These are phyloP conservation scores for Erythrobasidium yunnanense DNA, from an alignment of 768 basidiomycete genomes.

Conservation along the genomic window DNA sequence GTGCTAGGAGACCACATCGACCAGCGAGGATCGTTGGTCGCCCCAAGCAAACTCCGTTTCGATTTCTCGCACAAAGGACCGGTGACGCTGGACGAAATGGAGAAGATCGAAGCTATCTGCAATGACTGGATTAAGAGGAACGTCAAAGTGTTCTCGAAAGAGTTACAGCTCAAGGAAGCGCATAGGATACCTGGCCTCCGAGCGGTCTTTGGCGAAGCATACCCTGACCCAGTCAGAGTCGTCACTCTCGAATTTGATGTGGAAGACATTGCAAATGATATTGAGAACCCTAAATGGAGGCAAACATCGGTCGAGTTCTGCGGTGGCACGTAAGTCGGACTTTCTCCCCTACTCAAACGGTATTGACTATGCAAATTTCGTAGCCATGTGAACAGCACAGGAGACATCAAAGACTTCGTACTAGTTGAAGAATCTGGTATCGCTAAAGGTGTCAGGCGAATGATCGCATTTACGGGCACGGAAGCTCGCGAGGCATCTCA, in stretches of 20 bases:
- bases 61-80: slow-evolving; percentile 95
- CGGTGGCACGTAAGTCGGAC: slow-evolving; percentile 71
- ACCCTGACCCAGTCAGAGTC: slow-evolving; percentile 93
- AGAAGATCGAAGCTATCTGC: slow-evolving; percentile 70
- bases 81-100: slow-evolving; percentile 63
- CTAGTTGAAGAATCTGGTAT: slow-evolving; percentile 93
- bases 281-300: slow-evolving; percentile 83
- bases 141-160: slow-evolving; percentile 77
- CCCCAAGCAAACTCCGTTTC: slow-evolving; percentile 88
- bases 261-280: slow-evolving; percentile 71
- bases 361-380: neutral
- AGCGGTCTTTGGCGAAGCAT: slow-evolving; percentile 94
- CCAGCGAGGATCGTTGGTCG: slow-evolving; percentile 94
- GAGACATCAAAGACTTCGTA: slow-evolving; percentile 91
- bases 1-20: slow-evolving; percentile 94
- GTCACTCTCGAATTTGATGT: slow-evolving; percentile 80
- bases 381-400: slow-evolving; percentile 89
- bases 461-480: slow-evolving; percentile 86
- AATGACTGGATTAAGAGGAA: slow-evolving; percentile 82
- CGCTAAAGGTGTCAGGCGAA: slow-evolving; percentile 91
- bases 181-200: slow-evolving; percentile 83
- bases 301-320: slow-evolving; percentile 91
- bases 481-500: slow-evolving; percentile 76
- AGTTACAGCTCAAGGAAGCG: slow-evolving; percentile 64
- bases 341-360: neutral